Evolutionary conservation across 139 green algal genomes (phyloP).

Genomic region (Chlamydomonas urium): DNA sequence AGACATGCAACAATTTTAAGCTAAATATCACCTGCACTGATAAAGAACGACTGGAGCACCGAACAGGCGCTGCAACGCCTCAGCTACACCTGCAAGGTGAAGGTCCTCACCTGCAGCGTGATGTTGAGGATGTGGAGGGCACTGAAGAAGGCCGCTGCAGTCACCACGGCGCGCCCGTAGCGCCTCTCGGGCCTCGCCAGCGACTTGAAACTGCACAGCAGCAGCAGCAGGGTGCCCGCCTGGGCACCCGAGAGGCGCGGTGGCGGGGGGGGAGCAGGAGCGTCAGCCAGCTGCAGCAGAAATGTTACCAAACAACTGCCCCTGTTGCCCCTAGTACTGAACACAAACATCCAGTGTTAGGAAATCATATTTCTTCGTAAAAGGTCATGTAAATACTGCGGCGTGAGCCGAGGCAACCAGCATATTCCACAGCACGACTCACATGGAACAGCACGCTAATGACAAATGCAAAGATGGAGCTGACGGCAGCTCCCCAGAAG

Average conservation of each 20-base stretch:
- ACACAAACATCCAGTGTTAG: neutral
- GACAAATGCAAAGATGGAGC: conserved; percentile 20
- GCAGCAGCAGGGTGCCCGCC: conserved; percentile 12
- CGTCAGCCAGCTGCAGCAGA: neutral
- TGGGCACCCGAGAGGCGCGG: neutral
- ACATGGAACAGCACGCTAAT: conserved; percentile 26
- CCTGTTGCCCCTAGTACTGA: neutral
- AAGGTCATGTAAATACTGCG: neutral
- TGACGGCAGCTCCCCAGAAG: conserved; percentile 16
- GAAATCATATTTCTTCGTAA: neutral
- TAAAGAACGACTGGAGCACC: too few relatives aligned
- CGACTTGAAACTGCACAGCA: conserved; percentile 25
- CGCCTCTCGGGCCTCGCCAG: conserved; percentile 22
- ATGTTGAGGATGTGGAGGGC: conserved; percentile 36
- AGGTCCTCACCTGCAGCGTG: conserved; percentile 30
- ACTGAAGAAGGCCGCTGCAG: conserved; percentile 18
- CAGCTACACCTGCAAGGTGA: too few relatives aligned
- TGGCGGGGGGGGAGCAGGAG: neutral
- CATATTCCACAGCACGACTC: neutral
- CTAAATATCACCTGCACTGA: too few relatives aligned
- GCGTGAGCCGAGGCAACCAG: too few relatives aligned
- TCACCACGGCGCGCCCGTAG: conserved; percentile 25
- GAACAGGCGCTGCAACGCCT: too few relatives aligned
- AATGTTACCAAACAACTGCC: neutral
- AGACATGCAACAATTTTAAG: too few relatives aligned